Base-by-base conservation (phyloP, 805 yeast species). In the Metschnikowia matae region DNA sequence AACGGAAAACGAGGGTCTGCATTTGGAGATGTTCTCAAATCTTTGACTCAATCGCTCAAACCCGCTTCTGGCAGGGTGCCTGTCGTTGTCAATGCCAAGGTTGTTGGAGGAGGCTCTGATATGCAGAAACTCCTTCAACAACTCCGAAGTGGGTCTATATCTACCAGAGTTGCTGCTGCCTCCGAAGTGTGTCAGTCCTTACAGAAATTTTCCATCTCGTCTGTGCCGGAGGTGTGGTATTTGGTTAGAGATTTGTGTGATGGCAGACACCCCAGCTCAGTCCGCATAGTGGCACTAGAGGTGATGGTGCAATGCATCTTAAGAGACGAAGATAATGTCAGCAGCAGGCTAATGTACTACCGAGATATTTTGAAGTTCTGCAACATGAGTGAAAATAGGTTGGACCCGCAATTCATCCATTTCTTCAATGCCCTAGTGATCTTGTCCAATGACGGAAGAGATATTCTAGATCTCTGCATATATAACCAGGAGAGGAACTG, bases 141-240 rank as follows among this genome's bases (percentile, higher is more conserved):
- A 33, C 64, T 78, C 7, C 66, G 70, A 51, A 56, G 61, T 31
- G 76, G 75, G 1, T 61, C 75, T 0, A 51, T 66, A 7, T 60
- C 74, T 1, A 48, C 62, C 10, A 68, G 83, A 53, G 70, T 78
- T 1, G 69, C 75, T 1, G 82, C 86, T 0, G 82, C 87, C 0
- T 70, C 69, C 2, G 65, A 74, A 18, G 65, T 89, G 39, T 67
- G 78, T 6, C 74, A 74, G 2, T 70, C 81, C 3, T 64, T 88
- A 2, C 75, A 75, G 20, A 78, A 74, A 44, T 75, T 74, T 45
- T 70, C 83, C 3, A 75, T 82, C 2, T 73, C 84, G 0, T 78
- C 85, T 2, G 74, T 87, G 3, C 83, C 88, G 0, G 90, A 86
- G 54, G 73, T 88, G 1, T 89, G 96, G 96, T 81, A 84, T 62